Conservation (phyloP, 23 red algal genomes). For the Gracilaria caudata region DNA sequence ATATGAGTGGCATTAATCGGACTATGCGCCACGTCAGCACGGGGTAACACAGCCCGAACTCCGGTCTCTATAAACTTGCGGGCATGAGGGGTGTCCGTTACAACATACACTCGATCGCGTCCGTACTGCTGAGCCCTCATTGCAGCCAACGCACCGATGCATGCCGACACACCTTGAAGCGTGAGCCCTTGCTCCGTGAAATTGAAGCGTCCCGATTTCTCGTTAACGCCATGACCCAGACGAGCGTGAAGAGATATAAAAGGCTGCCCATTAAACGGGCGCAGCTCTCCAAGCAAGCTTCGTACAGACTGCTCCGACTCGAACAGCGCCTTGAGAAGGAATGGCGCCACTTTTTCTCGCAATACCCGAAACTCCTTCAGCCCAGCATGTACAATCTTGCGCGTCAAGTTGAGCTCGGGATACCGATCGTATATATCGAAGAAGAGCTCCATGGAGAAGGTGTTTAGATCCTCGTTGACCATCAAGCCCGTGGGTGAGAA, state of each 20-base stretch:
- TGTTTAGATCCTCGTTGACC: neutral
- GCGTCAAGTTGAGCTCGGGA: neutral
- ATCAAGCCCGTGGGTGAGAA: neutral
- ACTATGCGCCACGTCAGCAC: neutral
- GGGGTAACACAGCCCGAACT: neutral
- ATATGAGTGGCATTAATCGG: neutral
- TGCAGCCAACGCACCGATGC: conserved; percentile 2
- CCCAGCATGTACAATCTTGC: neutral
- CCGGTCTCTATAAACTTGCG: neutral
- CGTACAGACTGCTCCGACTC: neutral
- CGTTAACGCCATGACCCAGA: conserved; percentile 23
- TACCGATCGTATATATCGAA: neutral
- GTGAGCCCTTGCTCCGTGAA: neutral
- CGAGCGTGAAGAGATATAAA: conserved; percentile 32
- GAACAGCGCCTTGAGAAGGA: conserved; percentile 28
- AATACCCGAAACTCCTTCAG: neutral
- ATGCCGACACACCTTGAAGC: neutral
- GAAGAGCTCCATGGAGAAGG: neutral
- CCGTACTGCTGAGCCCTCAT: neutral
- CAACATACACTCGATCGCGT: neutral
- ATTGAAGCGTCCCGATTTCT: conserved; percentile 20
- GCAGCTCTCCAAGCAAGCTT: neutral
- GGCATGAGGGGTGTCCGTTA: conserved; percentile 6
- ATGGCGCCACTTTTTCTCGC: neutral
- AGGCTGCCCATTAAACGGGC: neutral